Percentiles rank a stretch among this genome's conserved stretches.
Evolutionary conservation across 306 rosid genomes (phyloP).

Genomic region (Cicer yamashitae): DNA sequence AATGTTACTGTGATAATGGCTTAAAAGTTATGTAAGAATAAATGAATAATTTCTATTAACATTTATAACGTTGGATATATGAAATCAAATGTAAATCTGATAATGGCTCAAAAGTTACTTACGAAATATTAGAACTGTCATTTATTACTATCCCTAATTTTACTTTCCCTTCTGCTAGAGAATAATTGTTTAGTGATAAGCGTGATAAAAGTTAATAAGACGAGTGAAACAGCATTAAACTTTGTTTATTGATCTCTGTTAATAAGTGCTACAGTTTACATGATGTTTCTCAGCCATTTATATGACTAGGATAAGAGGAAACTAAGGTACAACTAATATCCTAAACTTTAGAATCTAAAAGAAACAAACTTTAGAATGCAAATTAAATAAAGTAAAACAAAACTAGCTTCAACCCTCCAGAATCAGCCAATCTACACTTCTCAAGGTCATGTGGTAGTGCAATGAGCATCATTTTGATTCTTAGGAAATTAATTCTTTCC

Average conservation of each 20-base stretch:
- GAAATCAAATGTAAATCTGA: slow-evolving; percentile 27
- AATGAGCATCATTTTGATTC: background rate
- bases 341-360: background rate
- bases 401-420: background rate
- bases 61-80: slow-evolving; percentile 2
- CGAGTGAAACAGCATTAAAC: too few relatives aligned
- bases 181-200: background rate
- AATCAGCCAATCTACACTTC: background rate
- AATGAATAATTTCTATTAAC: background rate
- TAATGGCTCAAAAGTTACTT: background rate
- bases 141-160: background rate
- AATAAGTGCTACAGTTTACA: background rate
- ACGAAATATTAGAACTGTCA: background rate
- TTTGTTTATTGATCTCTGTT: background rate
- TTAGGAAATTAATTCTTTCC: background rate
- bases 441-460: background rate
- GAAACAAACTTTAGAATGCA: background rate
- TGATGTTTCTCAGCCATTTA: background rate
- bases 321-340: background rate
- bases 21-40: background rate
- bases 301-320: background rate
- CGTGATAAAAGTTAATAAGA: background rate
- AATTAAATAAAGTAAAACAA: too few relatives aligned
- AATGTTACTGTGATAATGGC: slow-evolving; percentile 15
- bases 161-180: slow-evolving; percentile 5